Evolutionary conservation across 1,139 yeast genomes (phyloP).

Genomic region (Candida freyschussii): DNA sequence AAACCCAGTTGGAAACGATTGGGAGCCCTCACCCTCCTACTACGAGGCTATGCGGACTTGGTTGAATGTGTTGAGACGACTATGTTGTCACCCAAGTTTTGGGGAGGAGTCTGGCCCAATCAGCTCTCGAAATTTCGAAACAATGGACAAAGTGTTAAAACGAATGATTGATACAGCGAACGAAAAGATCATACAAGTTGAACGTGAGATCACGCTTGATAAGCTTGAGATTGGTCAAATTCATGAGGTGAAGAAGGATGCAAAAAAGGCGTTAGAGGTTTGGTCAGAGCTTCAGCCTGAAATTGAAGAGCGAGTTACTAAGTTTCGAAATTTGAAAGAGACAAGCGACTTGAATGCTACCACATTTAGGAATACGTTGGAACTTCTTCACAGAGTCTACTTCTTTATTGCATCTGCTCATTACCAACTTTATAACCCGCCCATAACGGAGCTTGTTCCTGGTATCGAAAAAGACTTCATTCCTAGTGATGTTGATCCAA

Average conservation of each 20-base stretch:
- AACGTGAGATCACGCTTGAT: conserved; percentile 42
- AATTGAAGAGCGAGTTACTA: conserved; percentile 15
- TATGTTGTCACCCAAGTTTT: conserved; percentile 68
- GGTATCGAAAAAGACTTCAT: conserved; percentile 11
- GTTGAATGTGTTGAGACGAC: conserved; percentile 65
- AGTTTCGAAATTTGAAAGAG: conserved; percentile 20
- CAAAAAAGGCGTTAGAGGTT: conserved; percentile 43
- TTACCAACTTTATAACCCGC: conserved; percentile 32
- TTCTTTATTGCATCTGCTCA: conserved; percentile 80
- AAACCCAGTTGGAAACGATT: conserved; percentile 44
- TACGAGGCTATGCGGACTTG: conserved; percentile 52
- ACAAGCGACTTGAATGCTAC: conserved; percentile 19
- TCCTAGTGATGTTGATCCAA: conserved; percentile 13
- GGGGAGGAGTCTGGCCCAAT: conserved; percentile 6
- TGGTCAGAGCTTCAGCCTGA: conserved; percentile 36
- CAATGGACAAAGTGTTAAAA: conserved; percentile 62
- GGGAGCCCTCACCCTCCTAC: conserved; percentile 44
- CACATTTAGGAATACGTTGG: conserved; percentile 28
- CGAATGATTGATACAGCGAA: conserved; percentile 55
- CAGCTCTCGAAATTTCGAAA: conserved; percentile 34
- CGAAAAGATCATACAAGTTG: conserved; percentile 43
- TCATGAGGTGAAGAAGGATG: conserved; percentile 48
- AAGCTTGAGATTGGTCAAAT: conserved; percentile 58
- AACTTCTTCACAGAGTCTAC: conserved; percentile 66
- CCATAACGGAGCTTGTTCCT: conserved; percentile 12